Evolutionary conservation across 768 basidiomycete species (phyloP).

Genomic region (Russula foetens): DNA sequence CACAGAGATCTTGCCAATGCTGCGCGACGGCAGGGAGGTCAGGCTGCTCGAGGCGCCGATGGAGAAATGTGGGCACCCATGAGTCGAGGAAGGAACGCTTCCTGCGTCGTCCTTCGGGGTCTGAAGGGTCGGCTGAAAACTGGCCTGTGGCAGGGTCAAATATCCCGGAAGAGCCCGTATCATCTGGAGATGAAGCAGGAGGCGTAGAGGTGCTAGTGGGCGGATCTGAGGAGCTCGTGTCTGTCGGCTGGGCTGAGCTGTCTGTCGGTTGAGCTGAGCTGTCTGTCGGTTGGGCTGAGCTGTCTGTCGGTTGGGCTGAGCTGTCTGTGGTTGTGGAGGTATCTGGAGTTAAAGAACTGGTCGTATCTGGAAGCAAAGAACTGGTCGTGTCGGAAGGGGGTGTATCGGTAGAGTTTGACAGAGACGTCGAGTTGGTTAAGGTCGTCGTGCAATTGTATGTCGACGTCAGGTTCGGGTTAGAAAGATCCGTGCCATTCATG

Average conservation of each 20-base stretch:
- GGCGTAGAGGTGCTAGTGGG: background rate
- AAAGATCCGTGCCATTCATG: background rate
- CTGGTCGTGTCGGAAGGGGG: background rate
- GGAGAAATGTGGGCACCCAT: background rate
- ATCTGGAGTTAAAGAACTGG: background rate
- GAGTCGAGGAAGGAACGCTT: slow-evolving; percentile 8
- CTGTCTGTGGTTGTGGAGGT: background rate
- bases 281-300: background rate
- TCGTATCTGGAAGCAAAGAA: background rate
- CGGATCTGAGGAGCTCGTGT: too few species aligned
- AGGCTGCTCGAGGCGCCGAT: slow-evolving; percentile 26
- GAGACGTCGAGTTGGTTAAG: slow-evolving; percentile 6
- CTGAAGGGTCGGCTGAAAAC: background rate
- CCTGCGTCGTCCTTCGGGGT: slow-evolving; percentile 8
- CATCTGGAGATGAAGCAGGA: background rate
- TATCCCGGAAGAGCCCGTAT: background rate
- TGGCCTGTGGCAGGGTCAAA: background rate
- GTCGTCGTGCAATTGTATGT: background rate
- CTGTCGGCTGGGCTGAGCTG: too few species aligned
- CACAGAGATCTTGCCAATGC: slow-evolving; percentile 39
- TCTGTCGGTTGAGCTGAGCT: background rate
- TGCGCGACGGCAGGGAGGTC: slow-evolving; percentile 34
- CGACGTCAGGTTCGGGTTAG: background rate
- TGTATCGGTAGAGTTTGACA: background rate
- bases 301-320: background rate